Base-by-base conservation (phyloP, 2,329 filamentous ascomycete genomes). In the Aspergillus ochraceus region DNA sequence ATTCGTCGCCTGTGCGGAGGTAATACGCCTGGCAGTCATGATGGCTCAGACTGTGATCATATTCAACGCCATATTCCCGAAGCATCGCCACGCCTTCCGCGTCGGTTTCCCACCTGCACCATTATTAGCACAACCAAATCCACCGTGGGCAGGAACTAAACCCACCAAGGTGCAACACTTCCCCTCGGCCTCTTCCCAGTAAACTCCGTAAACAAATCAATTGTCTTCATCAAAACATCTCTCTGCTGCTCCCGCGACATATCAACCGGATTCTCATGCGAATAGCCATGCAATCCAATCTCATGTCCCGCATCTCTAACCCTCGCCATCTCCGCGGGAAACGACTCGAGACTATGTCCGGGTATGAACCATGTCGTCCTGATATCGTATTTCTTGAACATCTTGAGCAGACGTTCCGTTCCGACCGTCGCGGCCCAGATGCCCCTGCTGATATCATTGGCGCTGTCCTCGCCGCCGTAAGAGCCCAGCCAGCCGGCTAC, bases 161-260 rank as follows among this genome's bases (percentile, higher is more conserved):
- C 32, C 11, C 32, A 36, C 61, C 64, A 67, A 12, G 90, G 90
- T 0, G 89, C 90, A 0, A 92, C 89, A 49, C 84, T 88, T 1
- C 90, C 90, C 1, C 88, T 79, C 0, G 90, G 90, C 0, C 89
- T 88, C 74, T 92, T 92, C 6, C 89, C 87, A 55, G 83, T 84
- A 71, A 94, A 93, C 0, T 90, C 86, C 0, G 87, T 91, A 50
- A 93, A 80, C 76, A 92, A 81, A n/a, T 83, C 83, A 73, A 88
- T 91, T 2, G 89, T 90, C 76, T 92, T 91, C 70, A 91, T 89
- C 17, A 94, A 81, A 4, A 93, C 87, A 62, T 90, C 88, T 5
- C 84, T 83, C 73, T 93, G 90, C 75, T 93, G 90, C 69, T 92
- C 88, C 2, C 90, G 71, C 0, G 82, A 89, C 88, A 92, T 91